phyloP scores from a whole-genome alignment of 2,329 filamentous ascomycete genomes.

The Aspergillus viridinutans region DNA sequence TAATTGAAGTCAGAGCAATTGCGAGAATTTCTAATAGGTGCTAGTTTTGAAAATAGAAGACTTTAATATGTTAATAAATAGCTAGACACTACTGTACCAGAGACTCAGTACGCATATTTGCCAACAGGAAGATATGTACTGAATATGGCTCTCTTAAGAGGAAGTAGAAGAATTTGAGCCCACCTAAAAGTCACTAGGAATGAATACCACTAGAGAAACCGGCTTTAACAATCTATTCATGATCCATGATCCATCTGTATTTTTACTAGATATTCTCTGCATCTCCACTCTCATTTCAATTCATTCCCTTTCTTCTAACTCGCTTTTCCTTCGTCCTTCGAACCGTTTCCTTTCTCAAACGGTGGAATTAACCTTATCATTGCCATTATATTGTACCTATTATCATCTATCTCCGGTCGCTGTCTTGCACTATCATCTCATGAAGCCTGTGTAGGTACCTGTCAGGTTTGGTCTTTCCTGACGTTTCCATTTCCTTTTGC shows the following conservation, averaged over 20 bases:
- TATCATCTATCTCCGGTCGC: slow-evolving; percentile 1
- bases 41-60: background rate
- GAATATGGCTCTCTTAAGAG: background rate
- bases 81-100: background rate
- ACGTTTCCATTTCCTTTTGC: background rate
- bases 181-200: background rate
- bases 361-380: background rate
- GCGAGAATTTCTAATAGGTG: background rate
- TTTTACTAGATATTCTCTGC: slow-evolving; percentile 9
- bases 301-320: slow-evolving; percentile 7
- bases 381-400: slow-evolving; percentile 1
- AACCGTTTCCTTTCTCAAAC: background rate
- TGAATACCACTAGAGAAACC: background rate
- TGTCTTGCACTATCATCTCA: slow-evolving; percentile 6
- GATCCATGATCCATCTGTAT: background rate
- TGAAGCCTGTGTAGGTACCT: background rate
- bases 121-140: background rate
- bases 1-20: background rate
- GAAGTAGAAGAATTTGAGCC: background rate
- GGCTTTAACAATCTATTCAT: background rate
- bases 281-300: slow-evolving; percentile 18
- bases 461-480: background rate
- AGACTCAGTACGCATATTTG: background rate
- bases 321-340: slow-evolving; percentile 8
- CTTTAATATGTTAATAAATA: background rate